These are phyloP conservation scores for Picochlorum costavermella DNA, from an alignment of 139 green algal genomes.

Conservation along the genomic window DNA sequence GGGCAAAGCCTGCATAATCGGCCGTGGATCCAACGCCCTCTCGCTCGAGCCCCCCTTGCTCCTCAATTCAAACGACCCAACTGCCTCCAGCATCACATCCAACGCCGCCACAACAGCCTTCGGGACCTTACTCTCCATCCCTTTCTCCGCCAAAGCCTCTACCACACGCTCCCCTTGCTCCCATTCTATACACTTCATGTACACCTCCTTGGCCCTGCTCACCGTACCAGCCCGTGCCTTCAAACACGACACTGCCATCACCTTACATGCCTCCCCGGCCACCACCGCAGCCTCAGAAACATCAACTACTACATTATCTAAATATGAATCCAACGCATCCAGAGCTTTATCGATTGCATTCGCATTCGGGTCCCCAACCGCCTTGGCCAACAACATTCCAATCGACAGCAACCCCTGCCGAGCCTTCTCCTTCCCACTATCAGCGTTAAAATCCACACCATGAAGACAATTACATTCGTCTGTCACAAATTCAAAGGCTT, in stretches of 20 bases:
- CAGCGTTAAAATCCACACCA: no score
- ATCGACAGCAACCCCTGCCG: conserved; percentile 1
- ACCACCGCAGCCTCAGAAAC: conserved; percentile 43
- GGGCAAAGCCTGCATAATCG: conserved; percentile 74
- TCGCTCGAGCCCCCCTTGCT: not conserved
- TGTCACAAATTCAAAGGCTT: conserved; percentile 68
- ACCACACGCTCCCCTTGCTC: conserved; percentile 53
- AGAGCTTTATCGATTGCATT: conserved; percentile 84
- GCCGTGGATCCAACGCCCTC: conserved; percentile 66
- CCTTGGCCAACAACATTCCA: conserved; percentile 70
- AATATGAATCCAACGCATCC: conserved; percentile 58
- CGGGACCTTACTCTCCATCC: conserved; percentile 76
- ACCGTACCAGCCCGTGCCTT: conserved; percentile 73
- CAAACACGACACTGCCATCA: conserved; percentile 70
- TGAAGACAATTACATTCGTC: conserved; percentile 25
- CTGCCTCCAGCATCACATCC: conserved; percentile 45
- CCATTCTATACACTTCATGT: conserved; percentile 71
- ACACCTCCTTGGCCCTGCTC: conserved; percentile 50
- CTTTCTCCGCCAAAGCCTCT: conserved; percentile 44
- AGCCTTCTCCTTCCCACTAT: conserved; percentile 29
- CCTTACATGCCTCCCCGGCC: conserved; percentile 40
- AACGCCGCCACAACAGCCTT: conserved; percentile 76
- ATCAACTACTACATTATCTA: conserved; percentile 37
- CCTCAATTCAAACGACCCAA: conserved; percentile 54
- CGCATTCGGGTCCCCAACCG: conserved; percentile 73